Evolutionary conservation across 1,284 basidiomycete species (phyloP).

Genomic region (Fomitiporia mediterranea): DNA sequence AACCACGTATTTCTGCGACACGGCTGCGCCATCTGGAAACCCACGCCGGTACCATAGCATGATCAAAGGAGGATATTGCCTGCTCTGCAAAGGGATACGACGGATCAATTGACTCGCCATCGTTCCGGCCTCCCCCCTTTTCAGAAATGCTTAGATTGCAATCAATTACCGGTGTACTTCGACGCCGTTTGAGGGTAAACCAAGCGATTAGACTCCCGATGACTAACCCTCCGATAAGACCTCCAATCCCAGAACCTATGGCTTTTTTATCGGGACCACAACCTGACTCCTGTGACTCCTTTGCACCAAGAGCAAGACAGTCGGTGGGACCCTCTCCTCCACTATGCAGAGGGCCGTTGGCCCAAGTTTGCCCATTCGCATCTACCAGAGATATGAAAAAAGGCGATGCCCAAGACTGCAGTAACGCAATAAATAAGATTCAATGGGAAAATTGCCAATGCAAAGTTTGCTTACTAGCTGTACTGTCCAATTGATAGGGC

Average conservation of each 20-base stretch:
- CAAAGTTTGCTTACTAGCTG: too few relatives aligned
- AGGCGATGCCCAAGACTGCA: slow-evolving; percentile 46
- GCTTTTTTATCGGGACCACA: slow-evolving; percentile 30
- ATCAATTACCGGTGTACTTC: slow-evolving; percentile 1
- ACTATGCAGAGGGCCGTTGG: slow-evolving; percentile 51
- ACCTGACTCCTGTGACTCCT: slow-evolving; percentile 22
- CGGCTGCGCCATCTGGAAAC: background rate
- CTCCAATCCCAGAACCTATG: slow-evolving; percentile 40
- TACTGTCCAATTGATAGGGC: slow-evolving; percentile 53
- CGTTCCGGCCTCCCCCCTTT: background rate
- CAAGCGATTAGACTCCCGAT: slow-evolving; percentile 31
- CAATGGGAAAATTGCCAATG: too few relatives aligned
- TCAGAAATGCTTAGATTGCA: slow-evolving; percentile 1
- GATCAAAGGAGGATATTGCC: background rate
- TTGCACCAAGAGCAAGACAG: slow-evolving; percentile 34
- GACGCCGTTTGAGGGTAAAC: slow-evolving; percentile 5
- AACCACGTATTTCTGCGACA: slow-evolving; percentile 10
- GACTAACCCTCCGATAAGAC: slow-evolving; percentile 39
- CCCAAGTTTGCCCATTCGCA: slow-evolving; percentile 45
- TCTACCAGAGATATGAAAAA: slow-evolving; percentile 56
- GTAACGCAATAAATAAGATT: background rate
- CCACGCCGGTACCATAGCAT: too few relatives aligned
- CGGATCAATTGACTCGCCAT: background rate
- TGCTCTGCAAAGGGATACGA: slow-evolving; percentile 1
- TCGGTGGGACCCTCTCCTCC: slow-evolving; percentile 35